A percentile compares a stretch with the other conserved stretches of the same genome.
These are phyloP conservation scores for Cocos nucifera DNA, from an alignment of 176 grass and related monocot genomes.

Conservation along the genomic window DNA sequence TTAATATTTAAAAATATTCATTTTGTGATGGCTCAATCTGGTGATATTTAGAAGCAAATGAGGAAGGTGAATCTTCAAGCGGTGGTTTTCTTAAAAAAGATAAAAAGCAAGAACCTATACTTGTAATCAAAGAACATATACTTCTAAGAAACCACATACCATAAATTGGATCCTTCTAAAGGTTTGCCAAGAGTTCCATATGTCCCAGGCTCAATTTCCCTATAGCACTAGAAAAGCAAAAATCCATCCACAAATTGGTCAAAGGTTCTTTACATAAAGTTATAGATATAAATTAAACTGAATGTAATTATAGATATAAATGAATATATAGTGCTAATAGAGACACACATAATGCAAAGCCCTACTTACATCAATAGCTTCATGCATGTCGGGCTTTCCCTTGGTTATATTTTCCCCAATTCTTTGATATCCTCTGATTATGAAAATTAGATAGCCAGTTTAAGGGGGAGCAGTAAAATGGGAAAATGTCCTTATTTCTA, in stretches of 20 bases:
- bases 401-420: conserved; percentile 80
- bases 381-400: conserved; percentile 94
- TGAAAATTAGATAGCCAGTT: background rate
- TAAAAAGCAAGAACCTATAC: too few relatives aligned
- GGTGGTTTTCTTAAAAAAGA: too few relatives aligned
- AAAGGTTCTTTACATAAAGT: background rate
- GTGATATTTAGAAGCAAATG: too few relatives aligned
- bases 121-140: too few relatives aligned
- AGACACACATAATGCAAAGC: conserved; percentile 2
- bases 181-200: conserved; percentile 71
- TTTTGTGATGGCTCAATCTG: too few relatives aligned
- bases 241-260: background rate
- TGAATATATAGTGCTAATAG: too few relatives aligned
- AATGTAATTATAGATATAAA: background rate
- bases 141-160: conserved; percentile 38
- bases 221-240: conserved; percentile 44
- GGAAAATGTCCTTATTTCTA: background rate
- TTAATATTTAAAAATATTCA: too few relatives aligned
- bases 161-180: conserved; percentile 76
- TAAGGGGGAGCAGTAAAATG: too few relatives aligned
- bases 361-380: conserved; percentile 88
- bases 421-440: conserved; percentile 72
- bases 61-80: too few relatives aligned
- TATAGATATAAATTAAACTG: background rate
- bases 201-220: conserved; percentile 45